Percentiles rank a stretch among this genome's conserved stretches.
Evolutionary conservation across 768 basidiomycete species (phyloP).

Genomic region (Serendipita sp.): DNA sequence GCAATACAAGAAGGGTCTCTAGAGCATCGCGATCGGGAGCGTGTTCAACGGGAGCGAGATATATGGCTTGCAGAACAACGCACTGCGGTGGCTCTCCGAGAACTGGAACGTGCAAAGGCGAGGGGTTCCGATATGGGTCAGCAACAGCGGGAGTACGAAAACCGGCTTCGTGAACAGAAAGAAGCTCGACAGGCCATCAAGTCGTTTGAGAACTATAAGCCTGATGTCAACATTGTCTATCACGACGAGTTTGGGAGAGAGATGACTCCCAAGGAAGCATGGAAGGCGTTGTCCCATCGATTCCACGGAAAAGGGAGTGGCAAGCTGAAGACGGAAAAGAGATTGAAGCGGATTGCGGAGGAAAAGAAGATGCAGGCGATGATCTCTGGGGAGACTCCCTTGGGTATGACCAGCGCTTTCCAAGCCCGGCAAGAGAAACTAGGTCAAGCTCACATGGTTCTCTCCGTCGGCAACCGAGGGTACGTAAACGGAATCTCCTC

Average conservation of each 20-base stretch:
- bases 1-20: constrained; percentile 47
- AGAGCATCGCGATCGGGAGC: constrained; percentile 62
- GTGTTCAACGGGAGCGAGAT: constrained; percentile 68
- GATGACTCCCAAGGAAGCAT: constrained; percentile 87
- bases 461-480: constrained; percentile 89
- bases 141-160: constrained; percentile 87
- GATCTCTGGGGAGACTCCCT: constrained; percentile 87
- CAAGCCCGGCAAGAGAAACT: constrained; percentile 84
- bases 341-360: constrained; percentile 92
- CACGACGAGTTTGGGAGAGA: constrained; percentile 88
- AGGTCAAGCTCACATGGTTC: constrained; percentile 89
- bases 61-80: constrained; percentile 82
- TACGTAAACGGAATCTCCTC: constrained; percentile 23
- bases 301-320: constrained; percentile 98
- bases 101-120: constrained; percentile 57
- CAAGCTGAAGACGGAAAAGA: constrained; percentile 93
- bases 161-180: constrained; percentile 77
- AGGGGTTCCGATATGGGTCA: constrained; percentile 81
- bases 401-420: constrained; percentile 91
- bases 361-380: constrained; percentile 90
- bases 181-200: constrained; percentile 72
- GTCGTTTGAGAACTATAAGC: constrained; percentile 85
- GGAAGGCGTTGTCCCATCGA: constrained; percentile 94
- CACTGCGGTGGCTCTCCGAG: constrained; percentile 54
- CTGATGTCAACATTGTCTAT: constrained; percentile 90